Percentiles rank a stretch among this genome's conserved stretches.
phyloP scores from a whole-genome alignment of 2,329 filamentous ascomycete genomes.

The Trichoderma pleuroti region DNA sequence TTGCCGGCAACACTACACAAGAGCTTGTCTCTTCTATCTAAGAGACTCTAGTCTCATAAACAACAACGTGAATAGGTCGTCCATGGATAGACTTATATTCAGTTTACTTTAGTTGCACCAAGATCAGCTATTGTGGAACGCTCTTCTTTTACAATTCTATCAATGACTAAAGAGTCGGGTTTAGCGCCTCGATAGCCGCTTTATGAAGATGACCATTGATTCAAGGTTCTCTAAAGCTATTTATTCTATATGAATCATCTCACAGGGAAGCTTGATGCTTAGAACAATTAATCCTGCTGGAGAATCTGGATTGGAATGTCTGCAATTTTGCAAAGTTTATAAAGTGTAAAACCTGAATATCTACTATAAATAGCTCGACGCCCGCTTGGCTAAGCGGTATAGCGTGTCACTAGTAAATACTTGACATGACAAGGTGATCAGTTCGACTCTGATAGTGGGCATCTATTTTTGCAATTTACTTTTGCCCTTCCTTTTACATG shows the following conservation, averaged over 20 bases:
- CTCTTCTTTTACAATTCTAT: not conserved
- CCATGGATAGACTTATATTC: not conserved
- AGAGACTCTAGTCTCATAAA: not conserved
- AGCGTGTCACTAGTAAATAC: constrained; percentile 17
- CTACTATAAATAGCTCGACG: not conserved
- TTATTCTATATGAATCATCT: not conserved
- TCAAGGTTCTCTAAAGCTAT: not conserved
- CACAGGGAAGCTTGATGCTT: not conserved
- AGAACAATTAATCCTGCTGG: too few relatives aligned
- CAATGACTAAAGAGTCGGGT: not conserved
- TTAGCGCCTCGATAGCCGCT: not conserved
- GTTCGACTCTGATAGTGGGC: constrained; percentile 19
- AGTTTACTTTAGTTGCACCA: not conserved
- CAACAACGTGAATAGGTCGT: not conserved
- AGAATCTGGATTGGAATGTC: too few relatives aligned
- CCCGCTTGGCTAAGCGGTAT: constrained; percentile 18
- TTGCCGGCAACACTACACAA: not conserved
- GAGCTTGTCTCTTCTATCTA: not conserved
- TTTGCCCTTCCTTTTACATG: not conserved
- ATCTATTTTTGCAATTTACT: not conserved
- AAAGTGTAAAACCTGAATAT: accelerated
- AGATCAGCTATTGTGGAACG: not conserved
- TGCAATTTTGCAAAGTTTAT: too few relatives aligned
- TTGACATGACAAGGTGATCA: constrained; percentile 18
- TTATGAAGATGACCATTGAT: not conserved